These are phyloP conservation scores for Tetradesmus lagerheimii DNA, from an alignment of 139 green algal genomes.

Conservation along the genomic window DNA sequence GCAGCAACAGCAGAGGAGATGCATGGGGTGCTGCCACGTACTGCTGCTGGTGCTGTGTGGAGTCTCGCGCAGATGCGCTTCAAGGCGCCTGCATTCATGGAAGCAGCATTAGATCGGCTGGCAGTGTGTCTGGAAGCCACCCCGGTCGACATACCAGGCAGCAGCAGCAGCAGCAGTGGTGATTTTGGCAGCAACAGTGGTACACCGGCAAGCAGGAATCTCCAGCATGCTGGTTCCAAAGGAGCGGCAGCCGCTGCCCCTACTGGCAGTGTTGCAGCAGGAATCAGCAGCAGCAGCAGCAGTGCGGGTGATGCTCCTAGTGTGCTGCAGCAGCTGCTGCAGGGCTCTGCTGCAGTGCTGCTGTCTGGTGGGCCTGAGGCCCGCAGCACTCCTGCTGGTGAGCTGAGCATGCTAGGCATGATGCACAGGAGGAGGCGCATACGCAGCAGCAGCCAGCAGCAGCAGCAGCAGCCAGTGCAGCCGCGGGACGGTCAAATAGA, in stretches of 20 bases:
- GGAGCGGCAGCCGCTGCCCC: too few relatives aligned
- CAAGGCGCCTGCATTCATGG: constrained; percentile 35
- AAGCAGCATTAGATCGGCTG: constrained; percentile 26
- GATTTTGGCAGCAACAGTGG: background rate
- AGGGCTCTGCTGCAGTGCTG: constrained; percentile 12
- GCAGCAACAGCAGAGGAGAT: constrained; percentile 13
- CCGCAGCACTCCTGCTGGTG: background rate
- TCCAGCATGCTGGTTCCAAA: background rate
- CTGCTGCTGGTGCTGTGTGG: constrained; percentile 33
- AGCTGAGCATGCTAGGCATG: constrained; percentile 31
- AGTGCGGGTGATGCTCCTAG: background rate
- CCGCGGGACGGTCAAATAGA: background rate
- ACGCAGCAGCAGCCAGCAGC: constrained; percentile 11
- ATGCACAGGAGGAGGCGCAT: constrained; percentile 1
- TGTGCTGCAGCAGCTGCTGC: constrained; percentile 36
- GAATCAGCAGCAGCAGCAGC: background rate
- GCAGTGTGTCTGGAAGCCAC: constrained; percentile 32
- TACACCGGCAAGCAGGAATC: background rate
- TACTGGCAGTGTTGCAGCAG: background rate
- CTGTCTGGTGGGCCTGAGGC: constrained; percentile 8
- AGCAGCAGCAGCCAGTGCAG: background rate
- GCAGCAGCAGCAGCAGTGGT: constrained; percentile 7
- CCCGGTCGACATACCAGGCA: background rate
- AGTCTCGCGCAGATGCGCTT: background rate
- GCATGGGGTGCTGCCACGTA: constrained; percentile 15